Evolutionary conservation across 1,139 yeast species (phyloP), one percentile per base, ranked within the genome.

Genomic region (Saccharomyces hybrid): DNA sequence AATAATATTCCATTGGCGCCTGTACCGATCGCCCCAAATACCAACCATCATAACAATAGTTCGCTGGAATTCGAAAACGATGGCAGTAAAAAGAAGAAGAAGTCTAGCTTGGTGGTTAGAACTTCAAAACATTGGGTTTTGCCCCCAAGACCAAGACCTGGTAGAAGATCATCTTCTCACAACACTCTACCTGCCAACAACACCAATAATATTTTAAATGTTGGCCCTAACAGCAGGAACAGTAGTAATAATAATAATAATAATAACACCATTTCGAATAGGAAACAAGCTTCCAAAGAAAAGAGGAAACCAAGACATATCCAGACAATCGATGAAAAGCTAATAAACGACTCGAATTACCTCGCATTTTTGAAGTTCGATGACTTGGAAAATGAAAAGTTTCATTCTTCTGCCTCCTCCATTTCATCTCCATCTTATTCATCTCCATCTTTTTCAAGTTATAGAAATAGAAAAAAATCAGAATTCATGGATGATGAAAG

Each of bases 71-170:
- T 38, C 23, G 31, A 46, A 25, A 26, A 26, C 16, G 31, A 26
- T 3, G 6, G 31, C 28, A 26, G 14, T 13, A 46, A 46, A 25
- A 27, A 46, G 20, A 46, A 46, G 13, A 50, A 46, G 20, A 38
- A 38, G 32, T 46, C 53, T 32, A 55, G 57, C n/a, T 52, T 58
- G 27, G 59, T 61, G 13, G 59, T 64, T 14, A 58, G 65, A 42
- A 66, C 71, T 16, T 67, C 71, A 13, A 63, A 64, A 50, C 67
- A 64, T 55, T 68, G 71, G 71, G 67, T 68, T 42, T 56, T 68
- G 50, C 71, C 71, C 63, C 80, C 82, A 57, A 76, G 80, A 71
- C 79, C 80, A 75, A 78, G 79, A 68, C 77, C 82, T 34, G 82
- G 79, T 52, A 59, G 64, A 74, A 55, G 69, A 76, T 60, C 51